A percentile compares a stretch with the other conserved stretches of the same genome.
Conservation (phyloP, 805 yeast genomes). For the Suhomyces kilbournensis region DNA sequence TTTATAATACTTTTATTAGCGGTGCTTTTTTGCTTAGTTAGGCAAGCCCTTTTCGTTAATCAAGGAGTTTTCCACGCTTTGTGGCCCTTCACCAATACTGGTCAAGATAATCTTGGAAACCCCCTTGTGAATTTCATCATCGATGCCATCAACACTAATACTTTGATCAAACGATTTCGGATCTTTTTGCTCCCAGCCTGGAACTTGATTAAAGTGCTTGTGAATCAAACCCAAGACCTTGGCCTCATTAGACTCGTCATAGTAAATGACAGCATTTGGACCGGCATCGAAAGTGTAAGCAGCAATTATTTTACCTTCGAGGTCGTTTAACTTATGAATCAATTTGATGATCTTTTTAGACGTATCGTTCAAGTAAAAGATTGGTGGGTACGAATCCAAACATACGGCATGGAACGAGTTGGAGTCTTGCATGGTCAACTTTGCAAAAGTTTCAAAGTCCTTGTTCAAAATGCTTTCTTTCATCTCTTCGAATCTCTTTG, state of each 20-base stretch:
- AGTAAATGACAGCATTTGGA: constrained; percentile 96
- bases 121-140: constrained; percentile 57
- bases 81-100: constrained; percentile 85
- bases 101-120: constrained; percentile 84
- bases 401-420: constrained; percentile 99
- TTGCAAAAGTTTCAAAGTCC: constrained; percentile 79
- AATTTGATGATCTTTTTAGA: constrained; percentile 75
- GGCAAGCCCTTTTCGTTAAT: constrained; percentile 63
- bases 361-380: constrained; percentile 88
- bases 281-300: constrained; percentile 99
- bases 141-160: constrained; percentile 37
- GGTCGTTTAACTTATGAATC: constrained; percentile 72
- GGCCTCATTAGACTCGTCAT: constrained; percentile 71
- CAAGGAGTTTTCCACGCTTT: constrained; percentile 52
- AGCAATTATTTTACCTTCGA: constrained; percentile 67
- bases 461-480: constrained; percentile 66
- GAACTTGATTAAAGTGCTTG: constrained; percentile 53
- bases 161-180: constrained; percentile 13
- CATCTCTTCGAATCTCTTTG: constrained; percentile 79
- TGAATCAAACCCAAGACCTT: constrained; percentile 68
- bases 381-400: constrained; percentile 92
- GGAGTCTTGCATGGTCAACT: constrained; percentile 92
- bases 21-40: neutral
- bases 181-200: constrained; percentile 61
- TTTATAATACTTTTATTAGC: no score